phyloP scores from a whole-genome alignment of 352 stramenopile genomes.

The Phytophthora kernoviae region DNA sequence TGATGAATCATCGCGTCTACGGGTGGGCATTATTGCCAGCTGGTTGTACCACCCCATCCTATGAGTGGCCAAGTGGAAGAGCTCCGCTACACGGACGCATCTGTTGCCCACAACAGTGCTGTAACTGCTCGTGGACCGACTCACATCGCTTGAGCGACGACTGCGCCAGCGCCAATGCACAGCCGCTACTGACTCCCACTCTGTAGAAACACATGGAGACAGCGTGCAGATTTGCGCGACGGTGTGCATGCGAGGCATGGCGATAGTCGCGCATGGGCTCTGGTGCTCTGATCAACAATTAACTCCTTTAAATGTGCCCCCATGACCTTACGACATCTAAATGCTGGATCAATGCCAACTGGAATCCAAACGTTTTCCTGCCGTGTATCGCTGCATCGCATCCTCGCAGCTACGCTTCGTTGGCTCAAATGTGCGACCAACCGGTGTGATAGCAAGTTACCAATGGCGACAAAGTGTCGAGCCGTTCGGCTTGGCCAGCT shows the following conservation, averaged over 20 bases:
- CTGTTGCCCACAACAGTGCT: slow-evolving; percentile 2
- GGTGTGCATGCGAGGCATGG: neutral
- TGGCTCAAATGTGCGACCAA: neutral
- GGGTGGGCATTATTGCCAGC: slow-evolving; percentile 7
- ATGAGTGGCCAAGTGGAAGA: slow-evolving; percentile 14
- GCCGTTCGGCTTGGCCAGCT: slow-evolving; percentile 19
- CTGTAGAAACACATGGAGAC: slow-evolving; percentile 19
- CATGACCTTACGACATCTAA: no score
- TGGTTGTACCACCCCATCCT: slow-evolving; percentile 21
- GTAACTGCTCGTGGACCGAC: slow-evolving; percentile 14
- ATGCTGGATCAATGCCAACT: neutral
- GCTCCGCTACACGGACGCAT: slow-evolving; percentile 24
- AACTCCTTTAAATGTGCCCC: no score
- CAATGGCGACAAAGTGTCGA: slow-evolving; percentile 7
- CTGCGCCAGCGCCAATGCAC: slow-evolving; percentile 15
- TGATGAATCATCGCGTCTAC: slow-evolving; percentile 7
- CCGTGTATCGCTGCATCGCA: no score
- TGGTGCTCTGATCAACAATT: neutral
- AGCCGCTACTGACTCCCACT: slow-evolving; percentile 16
- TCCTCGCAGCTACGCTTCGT: neutral
- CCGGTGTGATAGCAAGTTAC: neutral
- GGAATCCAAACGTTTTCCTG: no score
- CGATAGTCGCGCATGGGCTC: slow-evolving; percentile 1
- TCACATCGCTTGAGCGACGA: slow-evolving; percentile 29
- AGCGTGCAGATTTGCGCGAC: slow-evolving; percentile 21